phyloP scores from a whole-genome alignment of 441 rosid genomes.

The Capsella rubella region DNA sequence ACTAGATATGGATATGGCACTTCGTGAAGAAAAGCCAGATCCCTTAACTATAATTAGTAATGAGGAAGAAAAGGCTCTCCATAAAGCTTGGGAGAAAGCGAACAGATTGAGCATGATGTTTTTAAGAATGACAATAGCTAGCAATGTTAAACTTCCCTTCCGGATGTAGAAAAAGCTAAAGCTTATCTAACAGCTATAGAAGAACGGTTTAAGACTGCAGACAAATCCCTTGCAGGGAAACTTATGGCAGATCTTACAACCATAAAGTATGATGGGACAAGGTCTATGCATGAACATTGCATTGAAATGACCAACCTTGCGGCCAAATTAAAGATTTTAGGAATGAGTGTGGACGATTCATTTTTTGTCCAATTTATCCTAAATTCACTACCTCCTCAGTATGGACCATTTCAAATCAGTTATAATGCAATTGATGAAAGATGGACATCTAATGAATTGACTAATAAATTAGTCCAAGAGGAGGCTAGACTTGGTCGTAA shows the following conservation, averaged over 20 bases:
- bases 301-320: slow-evolving; percentile 1
- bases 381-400: not conserved
- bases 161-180: not conserved
- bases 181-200: not conserved
- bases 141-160: not conserved
- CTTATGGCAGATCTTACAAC: slow-evolving; percentile 22
- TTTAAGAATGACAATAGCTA: not conserved
- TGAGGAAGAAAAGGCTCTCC: not conserved
- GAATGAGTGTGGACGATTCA: not conserved
- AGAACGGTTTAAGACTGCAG: not conserved
- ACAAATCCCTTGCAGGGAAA: not conserved
- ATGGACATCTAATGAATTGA: not conserved
- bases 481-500: not conserved
- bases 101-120: not conserved
- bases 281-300: slow-evolving; percentile 18
- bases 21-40: not conserved
- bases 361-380: not conserved
- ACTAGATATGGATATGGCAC: not conserved
- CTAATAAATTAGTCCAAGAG: not conserved
- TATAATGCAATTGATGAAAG: not conserved
- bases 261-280: slow-evolving; percentile 7
- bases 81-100: not conserved
- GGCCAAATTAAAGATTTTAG: not conserved
- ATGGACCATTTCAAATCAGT: not conserved
- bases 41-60: not conserved